A percentile compares a stretch with the other conserved stretches of the same genome.
Conservation (phyloP, 1,284 basidiomycete species). For the Wallemia mellicola region DNA sequence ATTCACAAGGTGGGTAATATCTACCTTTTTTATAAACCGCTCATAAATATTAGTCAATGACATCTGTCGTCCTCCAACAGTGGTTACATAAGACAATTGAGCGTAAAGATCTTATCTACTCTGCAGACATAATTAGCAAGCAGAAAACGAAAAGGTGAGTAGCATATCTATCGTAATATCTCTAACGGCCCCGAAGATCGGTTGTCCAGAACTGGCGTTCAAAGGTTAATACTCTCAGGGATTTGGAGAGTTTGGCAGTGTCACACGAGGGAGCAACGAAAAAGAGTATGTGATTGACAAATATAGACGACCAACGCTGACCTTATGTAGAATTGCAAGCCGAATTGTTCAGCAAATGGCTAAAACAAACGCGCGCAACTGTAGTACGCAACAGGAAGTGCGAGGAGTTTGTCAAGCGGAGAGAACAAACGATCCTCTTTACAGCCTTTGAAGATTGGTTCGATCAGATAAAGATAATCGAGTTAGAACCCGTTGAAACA, state of each 20-base stretch:
- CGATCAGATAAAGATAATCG: neutral
- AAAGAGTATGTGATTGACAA: no score
- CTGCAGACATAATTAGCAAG: neutral
- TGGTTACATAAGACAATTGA: neutral
- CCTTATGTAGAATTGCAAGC: no score
- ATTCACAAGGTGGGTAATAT: no score
- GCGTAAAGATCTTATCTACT: neutral
- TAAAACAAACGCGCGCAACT: no score
- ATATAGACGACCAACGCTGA: no score
- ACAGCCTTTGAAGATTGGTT: neutral
- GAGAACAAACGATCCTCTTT: neutral
- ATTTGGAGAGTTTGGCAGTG: no score
- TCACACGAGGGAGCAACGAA: no score
- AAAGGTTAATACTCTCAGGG: no score
- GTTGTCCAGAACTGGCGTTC: neutral
- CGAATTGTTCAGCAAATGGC: no score
- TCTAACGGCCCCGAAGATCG: neutral
- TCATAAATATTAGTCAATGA: no score
- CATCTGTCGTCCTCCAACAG: neutral
- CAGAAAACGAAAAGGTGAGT: neutral
- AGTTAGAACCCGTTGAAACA: neutral
- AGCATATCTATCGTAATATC: neutral
- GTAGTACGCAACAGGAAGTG: neutral
- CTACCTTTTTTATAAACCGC: no score
- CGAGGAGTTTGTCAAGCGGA: neutral